These are phyloP conservation scores for Tolypocladium paradoxum DNA, from an alignment of 2,329 filamentous ascomycete genomes.

Conservation along the genomic window DNA sequence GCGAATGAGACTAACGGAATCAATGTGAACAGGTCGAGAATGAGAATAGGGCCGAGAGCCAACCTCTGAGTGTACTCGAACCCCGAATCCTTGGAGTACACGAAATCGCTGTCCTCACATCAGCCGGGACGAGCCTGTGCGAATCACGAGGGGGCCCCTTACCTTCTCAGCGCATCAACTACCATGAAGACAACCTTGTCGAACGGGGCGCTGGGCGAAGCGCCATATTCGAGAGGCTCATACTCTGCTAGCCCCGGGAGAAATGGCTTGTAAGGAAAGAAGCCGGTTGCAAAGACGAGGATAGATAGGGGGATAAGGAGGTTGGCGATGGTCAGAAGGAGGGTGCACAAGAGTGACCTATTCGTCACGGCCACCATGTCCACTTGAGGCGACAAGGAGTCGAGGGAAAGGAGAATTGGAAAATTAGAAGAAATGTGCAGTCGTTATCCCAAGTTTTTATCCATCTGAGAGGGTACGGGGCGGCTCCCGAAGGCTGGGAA, in stretches of 20 bases:
- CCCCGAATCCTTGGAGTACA: conserved; percentile 69
- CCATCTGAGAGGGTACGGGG: neutral
- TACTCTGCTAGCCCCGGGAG: conserved; percentile 72
- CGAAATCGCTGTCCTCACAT: conserved; percentile 63
- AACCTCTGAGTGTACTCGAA: conserved; percentile 86
- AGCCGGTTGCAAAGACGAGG: conserved; percentile 72
- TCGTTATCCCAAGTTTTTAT: neutral
- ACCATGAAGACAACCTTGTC: conserved; percentile 95
- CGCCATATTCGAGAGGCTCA: conserved; percentile 42
- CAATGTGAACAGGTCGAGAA: conserved; percentile 3
- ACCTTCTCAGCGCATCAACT: conserved; percentile 88
- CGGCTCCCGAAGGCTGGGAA: neutral
- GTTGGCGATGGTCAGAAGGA: conserved; percentile 57
- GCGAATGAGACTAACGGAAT: conserved; percentile 60
- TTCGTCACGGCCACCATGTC: conserved; percentile 14
- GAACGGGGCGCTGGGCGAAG: conserved; percentile 59
- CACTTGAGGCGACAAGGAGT: neutral
- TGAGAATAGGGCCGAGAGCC: conserved; percentile 6
- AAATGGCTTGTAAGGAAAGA: conserved; percentile 96
- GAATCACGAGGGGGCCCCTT: conserved; percentile 8
- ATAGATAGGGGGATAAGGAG: conserved; percentile 66
- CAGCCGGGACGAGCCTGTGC: conserved; percentile 2
- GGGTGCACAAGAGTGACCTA: conserved; percentile 18
- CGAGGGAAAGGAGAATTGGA: conserved; percentile 1
- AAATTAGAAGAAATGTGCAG: no score